Evolutionary conservation across 2,329 filamentous ascomycete species (phyloP).

Genomic region (Sclerotinia trifoliorum): DNA sequence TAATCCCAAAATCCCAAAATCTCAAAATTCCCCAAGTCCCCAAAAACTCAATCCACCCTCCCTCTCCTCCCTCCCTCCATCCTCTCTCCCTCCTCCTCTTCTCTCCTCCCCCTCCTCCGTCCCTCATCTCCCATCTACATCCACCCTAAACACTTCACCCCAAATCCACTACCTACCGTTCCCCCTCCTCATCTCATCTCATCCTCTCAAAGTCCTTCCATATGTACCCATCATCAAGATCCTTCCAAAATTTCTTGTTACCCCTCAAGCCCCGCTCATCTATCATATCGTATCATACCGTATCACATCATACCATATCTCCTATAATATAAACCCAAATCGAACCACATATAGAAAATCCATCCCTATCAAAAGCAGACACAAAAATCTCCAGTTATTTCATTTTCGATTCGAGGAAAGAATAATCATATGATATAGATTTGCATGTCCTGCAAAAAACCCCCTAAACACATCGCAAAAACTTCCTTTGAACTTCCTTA

Average conservation of each 20-base stretch:
- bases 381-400: background rate
- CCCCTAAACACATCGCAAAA: background rate
- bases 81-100: no score
- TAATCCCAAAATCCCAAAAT: no score
- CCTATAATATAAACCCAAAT: background rate
- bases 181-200: background rate
- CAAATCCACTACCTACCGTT: no score
- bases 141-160: no score
- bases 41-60: no score
- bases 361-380: background rate
- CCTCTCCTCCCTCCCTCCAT: no score
- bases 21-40: no score
- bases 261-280: background rate
- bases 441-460: background rate
- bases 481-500: background rate
- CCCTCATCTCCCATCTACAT: background rate
- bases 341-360: background rate
- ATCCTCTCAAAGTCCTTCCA: background rate
- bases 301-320: background rate
- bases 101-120: background rate
- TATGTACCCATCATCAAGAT: no score
- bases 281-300: background rate
- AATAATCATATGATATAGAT: slow-evolving; percentile 5
- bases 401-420: background rate
- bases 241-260: background rate